phyloP scores from a whole-genome alignment of 1,284 basidiomycete species.

The Ustilago tritici region DNA sequence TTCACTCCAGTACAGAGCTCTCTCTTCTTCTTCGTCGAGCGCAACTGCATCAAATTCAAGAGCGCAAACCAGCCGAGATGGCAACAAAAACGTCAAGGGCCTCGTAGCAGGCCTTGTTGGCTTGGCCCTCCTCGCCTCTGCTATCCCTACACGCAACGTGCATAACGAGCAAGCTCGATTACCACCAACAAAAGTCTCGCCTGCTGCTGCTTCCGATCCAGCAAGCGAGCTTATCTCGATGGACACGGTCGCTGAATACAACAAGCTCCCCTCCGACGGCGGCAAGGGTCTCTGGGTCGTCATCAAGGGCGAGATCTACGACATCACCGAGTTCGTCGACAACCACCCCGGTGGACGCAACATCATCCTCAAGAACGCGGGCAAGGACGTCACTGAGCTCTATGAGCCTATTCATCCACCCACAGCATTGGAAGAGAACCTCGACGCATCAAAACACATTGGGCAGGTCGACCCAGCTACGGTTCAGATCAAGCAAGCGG shows the following conservation, averaged over 20 bases:
- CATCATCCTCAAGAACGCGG: constrained; percentile 83
- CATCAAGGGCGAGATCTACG: constrained; percentile 68
- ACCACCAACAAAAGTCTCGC: constrained; percentile 26
- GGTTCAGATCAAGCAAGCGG: constrained; percentile 44
- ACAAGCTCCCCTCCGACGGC: constrained; percentile 49
- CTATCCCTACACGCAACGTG: constrained; percentile 16
- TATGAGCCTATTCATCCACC: constrained; percentile 68
- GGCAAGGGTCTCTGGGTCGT: constrained; percentile 62
- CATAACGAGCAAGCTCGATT: constrained; percentile 30
- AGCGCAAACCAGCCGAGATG: background rate
- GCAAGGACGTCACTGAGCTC: constrained; percentile 76
- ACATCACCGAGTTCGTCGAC: constrained; percentile 82
- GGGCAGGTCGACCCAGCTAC: constrained; percentile 61
- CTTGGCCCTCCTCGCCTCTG: constrained; percentile 35
- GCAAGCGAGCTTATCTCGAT: constrained; percentile 52
- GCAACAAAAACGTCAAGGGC: constrained; percentile 20
- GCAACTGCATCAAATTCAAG: background rate
- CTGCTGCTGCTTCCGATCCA: constrained; percentile 35
- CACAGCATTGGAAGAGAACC: constrained; percentile 63
- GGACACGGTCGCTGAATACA: constrained; percentile 58
- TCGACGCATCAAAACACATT: constrained; percentile 54
- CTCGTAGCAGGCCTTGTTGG: constrained; percentile 36
- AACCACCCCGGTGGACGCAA: constrained; percentile 83
- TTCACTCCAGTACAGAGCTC: constrained; percentile 10
- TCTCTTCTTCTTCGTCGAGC: constrained; percentile 17